Conservation (phyloP, 768 basidiomycete genomes). For the Tephrocybe rancida region DNA sequence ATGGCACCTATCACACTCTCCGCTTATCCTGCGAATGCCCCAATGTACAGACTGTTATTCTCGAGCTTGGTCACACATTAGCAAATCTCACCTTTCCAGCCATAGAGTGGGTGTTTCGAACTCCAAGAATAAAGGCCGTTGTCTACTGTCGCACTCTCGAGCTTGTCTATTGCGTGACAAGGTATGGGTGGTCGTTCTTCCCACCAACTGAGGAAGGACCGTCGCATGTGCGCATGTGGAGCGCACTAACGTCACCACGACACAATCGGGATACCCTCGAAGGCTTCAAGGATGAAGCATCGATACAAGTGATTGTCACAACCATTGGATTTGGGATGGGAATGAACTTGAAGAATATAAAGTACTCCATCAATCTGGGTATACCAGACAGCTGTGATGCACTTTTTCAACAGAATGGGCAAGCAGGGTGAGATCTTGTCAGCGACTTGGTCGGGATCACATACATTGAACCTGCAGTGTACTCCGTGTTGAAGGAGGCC, state of each 20-base stretch:
- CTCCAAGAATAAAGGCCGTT: conserved; percentile 18
- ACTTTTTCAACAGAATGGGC: conserved; percentile 20
- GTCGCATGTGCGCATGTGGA: conserved; percentile 20
- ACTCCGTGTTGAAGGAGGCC: neutral
- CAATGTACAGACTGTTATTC: conserved; percentile 17
- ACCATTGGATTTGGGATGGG: conserved; percentile 23
- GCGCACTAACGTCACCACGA: conserved; percentile 14
- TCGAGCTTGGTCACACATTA: conserved; percentile 15
- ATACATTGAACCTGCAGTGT: conserved; percentile 14
- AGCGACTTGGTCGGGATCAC: conserved; percentile 13
- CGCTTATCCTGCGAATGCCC: conserved; percentile 16
- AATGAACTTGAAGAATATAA: conserved; percentile 21
- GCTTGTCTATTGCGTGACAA: conserved; percentile 17
- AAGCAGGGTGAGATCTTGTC: conserved; percentile 15
- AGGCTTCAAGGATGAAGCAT: conserved; percentile 12
- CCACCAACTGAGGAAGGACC: neutral
- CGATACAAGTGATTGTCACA: conserved; percentile 19
- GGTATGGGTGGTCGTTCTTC: conserved; percentile 20
- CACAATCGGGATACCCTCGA: conserved; percentile 19
- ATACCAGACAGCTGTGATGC: conserved; percentile 13
- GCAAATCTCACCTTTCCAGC: conserved; percentile 18
- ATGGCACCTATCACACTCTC: conserved; percentile 11
- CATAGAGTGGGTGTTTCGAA: conserved; percentile 18
- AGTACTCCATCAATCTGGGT: conserved; percentile 21
- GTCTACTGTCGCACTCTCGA: conserved; percentile 20